Conservation (phyloP, 139 green algal species). For the Micractinium conductrix region DNA sequence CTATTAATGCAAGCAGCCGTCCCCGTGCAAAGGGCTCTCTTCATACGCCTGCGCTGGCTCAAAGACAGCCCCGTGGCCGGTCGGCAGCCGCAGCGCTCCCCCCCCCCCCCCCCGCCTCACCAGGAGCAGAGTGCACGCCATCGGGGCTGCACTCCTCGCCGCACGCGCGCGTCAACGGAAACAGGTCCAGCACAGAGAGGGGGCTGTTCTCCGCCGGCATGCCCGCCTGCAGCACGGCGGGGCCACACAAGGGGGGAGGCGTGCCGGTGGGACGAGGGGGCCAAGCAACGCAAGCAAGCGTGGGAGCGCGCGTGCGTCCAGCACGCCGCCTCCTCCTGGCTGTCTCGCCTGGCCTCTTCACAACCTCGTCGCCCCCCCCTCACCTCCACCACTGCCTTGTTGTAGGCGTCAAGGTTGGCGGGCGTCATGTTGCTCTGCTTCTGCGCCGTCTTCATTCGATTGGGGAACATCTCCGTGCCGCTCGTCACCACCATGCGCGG, state of each 20-base stretch:
- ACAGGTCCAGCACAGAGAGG: constrained; percentile 27
- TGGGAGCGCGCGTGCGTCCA: background rate
- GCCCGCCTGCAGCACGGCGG: background rate
- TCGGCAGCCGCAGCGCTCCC: no score
- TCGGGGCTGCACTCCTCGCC: constrained; percentile 34
- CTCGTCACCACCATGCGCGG: constrained; percentile 7
- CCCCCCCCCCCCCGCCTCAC: no score
- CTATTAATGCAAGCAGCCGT: no score
- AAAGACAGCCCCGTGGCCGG: no score
- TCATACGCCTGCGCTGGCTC: no score
- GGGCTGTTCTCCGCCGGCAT: background rate
- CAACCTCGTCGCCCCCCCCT: background rate
- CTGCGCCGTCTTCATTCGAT: constrained; percentile 2
- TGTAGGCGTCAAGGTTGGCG: constrained; percentile 24
- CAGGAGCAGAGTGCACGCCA: constrained; percentile 20
- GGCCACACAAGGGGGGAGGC: background rate
- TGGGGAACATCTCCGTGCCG: constrained; percentile 24
- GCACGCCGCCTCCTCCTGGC: background rate
- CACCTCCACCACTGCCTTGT: constrained; percentile 9
- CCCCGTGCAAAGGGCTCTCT: no score
- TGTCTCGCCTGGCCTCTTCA: background rate
- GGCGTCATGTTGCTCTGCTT: constrained; percentile 35
- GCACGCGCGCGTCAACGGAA: constrained; percentile 15
- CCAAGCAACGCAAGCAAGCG: background rate
- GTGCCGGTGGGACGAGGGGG: background rate